Percentiles rank a stretch among this genome's conserved stretches.
Evolutionary conservation across 1,284 basidiomycete species (phyloP).

Genomic region (Puccinia coronata): DNA sequence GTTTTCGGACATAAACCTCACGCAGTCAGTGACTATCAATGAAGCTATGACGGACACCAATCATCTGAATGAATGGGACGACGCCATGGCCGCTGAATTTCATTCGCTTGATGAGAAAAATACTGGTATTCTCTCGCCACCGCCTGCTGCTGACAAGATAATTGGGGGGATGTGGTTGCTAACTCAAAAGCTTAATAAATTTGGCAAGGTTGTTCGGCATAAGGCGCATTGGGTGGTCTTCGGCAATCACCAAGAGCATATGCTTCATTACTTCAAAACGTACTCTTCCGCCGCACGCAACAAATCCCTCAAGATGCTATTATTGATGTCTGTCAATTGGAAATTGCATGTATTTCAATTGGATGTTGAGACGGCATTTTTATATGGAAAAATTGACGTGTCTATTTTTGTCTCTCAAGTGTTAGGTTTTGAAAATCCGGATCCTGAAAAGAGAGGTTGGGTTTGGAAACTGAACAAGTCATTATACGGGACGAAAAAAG

Average conservation of each 20-base stretch:
- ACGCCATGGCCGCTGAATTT: conserved; percentile 5
- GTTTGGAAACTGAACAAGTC: no score
- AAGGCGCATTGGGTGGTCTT: conserved; percentile 1
- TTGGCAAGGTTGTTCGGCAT: not conserved
- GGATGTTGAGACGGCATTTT: no score
- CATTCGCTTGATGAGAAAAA: not conserved
- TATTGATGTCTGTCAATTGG: conserved; percentile 4
- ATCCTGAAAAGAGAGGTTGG: no score
- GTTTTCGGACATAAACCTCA: no score
- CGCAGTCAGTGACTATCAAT: no score
- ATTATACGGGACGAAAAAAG: no score
- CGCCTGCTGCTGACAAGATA: conserved; percentile 3
- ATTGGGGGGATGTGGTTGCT: conserved; percentile 41
- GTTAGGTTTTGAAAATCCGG: not conserved
- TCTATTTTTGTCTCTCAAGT: not conserved
- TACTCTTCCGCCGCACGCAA: not conserved
- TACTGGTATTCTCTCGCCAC: not conserved
- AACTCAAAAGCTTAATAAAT: not conserved
- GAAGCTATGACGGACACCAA: no score
- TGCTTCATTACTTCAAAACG: no score
- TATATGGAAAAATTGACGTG: conserved; percentile 9
- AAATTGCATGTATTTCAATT: no score
- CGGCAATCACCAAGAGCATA: conserved; percentile 12
- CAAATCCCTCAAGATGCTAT: conserved; percentile 5
- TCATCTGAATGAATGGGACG: no score